Evolutionary conservation across 2,329 filamentous ascomycete genomes (phyloP).

Genomic region (Pyricularia sp.): DNA sequence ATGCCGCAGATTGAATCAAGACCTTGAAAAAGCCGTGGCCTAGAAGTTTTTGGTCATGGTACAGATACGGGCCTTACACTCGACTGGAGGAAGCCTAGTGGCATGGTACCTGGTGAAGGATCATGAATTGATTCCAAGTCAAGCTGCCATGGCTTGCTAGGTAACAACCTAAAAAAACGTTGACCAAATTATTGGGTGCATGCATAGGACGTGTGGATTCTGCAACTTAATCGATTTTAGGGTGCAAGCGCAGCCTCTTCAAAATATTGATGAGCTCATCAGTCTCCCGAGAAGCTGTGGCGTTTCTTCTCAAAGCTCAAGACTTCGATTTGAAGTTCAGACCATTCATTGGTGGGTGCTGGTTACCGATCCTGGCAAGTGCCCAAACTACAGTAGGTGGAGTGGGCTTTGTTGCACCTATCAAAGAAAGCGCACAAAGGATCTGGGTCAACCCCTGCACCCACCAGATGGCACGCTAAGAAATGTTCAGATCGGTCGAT

Average conservation of each 20-base stretch:
- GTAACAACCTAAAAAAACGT: neutral
- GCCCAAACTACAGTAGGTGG: neutral
- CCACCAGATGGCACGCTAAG: neutral
- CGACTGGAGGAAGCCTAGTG: neutral
- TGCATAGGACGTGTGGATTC: neutral
- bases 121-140: no score
- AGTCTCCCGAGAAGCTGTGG: neutral
- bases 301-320: neutral
- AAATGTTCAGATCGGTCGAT: neutral
- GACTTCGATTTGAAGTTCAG: neutral
- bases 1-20: conserved; percentile 48
- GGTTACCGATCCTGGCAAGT: neutral
- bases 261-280: neutral
- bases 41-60: conserved; percentile 44
- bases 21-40: conserved; percentile 54
- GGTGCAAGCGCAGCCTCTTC: neutral
- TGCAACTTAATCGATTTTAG: neutral
- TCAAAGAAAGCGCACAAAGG: neutral
- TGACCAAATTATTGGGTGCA: neutral
- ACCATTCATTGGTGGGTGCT: neutral
- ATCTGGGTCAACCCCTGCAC: neutral
- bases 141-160: neutral
- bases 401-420: neutral
- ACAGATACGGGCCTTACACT: conserved; percentile 60
- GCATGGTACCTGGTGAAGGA: neutral